These are phyloP conservation scores for Liquidambar formosana DNA, from an alignment of 164 flowering plant species.

Conservation along the genomic window DNA sequence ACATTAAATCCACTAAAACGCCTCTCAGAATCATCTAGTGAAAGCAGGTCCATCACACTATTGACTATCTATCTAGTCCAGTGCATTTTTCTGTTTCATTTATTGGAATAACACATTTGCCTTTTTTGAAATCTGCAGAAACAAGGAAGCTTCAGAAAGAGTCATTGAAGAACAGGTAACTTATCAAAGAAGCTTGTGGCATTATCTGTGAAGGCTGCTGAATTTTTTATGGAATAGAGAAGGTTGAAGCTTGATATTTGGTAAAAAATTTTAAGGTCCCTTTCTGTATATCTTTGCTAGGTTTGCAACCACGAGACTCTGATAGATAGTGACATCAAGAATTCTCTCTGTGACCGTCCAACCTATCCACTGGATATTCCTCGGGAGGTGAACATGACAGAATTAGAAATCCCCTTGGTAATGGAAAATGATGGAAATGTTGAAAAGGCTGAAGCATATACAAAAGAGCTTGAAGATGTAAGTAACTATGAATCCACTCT, in stretches of 20 bases:
- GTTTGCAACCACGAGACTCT: conserved; percentile 27
- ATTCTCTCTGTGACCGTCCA: conserved; percentile 13
- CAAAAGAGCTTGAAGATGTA: conserved; percentile 85
- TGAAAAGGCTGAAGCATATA: conserved; percentile 78
- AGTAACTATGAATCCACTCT: conserved; percentile 27
- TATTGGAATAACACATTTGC: background rate
- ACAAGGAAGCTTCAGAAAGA: conserved; percentile 21
- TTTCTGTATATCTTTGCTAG: conserved; percentile 21
- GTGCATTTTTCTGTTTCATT: conserved; percentile 1
- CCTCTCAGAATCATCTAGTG: conserved; percentile 36
- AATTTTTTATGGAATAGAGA: background rate
- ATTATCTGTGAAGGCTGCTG: background rate
- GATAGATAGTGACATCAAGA: conserved; percentile 16
- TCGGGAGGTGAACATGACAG: conserved; percentile 26
- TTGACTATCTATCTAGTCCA: background rate
- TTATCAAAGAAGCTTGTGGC: conserved; percentile 9
- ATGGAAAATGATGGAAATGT: conserved; percentile 59
- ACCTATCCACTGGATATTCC: conserved; percentile 23
- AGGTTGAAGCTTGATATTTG: conserved; percentile 9
- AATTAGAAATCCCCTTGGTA: conserved; percentile 33
- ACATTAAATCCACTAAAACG: conserved; percentile 51
- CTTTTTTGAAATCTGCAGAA: conserved; percentile 37
- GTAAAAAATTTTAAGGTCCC: background rate
- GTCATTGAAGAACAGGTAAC: conserved; percentile 39
- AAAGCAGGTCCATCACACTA: conserved; percentile 49